Evolutionary conservation across 257 asterid genomes (phyloP).

Genomic region (Eustoma russellianum): DNA sequence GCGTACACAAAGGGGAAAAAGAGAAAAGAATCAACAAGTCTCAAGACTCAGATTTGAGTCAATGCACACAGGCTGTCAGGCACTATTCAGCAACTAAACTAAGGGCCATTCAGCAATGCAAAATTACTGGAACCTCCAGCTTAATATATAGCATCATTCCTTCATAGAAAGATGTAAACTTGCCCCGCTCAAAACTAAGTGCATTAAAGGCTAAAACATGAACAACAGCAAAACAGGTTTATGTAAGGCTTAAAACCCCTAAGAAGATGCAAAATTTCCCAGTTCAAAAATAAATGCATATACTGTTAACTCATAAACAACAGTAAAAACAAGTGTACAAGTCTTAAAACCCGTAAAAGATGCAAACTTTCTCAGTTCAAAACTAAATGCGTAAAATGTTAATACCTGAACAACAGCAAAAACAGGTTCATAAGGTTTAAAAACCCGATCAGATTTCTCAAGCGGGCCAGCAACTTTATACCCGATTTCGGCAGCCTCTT

Average conservation of each 20-base stretch:
- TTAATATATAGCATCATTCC: too few species aligned
- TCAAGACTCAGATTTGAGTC: too few species aligned
- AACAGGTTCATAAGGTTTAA: constrained; percentile 57
- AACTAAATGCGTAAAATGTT: neutral
- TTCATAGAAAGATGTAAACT: too few species aligned
- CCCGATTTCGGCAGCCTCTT: constrained; percentile 56
- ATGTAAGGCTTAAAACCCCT: constrained; percentile 26
- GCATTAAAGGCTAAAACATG: constrained; percentile 34
- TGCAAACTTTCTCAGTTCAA: too few species aligned
- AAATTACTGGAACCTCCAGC: neutral
- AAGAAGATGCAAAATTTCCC: too few species aligned
- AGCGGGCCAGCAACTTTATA: constrained; percentile 67
- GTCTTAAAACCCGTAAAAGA: constrained; percentile 12
- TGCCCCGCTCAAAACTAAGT: too few species aligned
- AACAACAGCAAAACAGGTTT: constrained; percentile 70
- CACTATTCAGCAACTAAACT: too few species aligned
- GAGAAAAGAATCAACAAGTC: neutral
- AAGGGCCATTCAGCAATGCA: neutral
- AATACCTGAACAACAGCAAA: constrained; percentile 81
- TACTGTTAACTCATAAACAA: constrained; percentile 48
- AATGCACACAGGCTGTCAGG: too few species aligned
- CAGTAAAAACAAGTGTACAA: constrained; percentile 65
- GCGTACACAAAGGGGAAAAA: neutral
- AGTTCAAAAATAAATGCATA: neutral
- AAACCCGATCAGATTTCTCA: constrained; percentile 43